Percentiles rank a stretch among this genome's conserved stretches.
These are phyloP conservation scores for Penicillium steckii DNA, from an alignment of 495 filamentous ascomycete genomes.

Conservation along the genomic window DNA sequence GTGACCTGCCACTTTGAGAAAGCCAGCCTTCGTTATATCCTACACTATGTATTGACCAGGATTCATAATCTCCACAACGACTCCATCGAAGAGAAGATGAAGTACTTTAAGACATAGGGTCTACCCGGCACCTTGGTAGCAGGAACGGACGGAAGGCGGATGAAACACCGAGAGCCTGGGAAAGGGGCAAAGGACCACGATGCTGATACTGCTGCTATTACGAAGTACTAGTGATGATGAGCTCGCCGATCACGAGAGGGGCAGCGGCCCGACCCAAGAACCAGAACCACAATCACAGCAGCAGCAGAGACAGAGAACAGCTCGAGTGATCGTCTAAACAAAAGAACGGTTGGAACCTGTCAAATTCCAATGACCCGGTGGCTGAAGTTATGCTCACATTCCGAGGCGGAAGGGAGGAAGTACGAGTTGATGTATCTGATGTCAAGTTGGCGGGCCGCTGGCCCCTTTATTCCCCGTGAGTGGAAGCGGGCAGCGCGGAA, in stretches of 20 bases:
- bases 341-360: conserved; percentile 18
- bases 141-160: conserved; percentile 4
- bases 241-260: conserved; percentile 6
- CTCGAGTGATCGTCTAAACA: conserved; percentile 3
- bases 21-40: too few species aligned
- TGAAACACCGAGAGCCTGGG: conserved; percentile 18
- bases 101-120: background rate
- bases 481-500: background rate
- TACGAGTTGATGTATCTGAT: background rate
- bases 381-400: background rate
- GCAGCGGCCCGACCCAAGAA: conserved; percentile 14
- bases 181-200: conserved; percentile 14
- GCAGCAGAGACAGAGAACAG: background rate
- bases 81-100: too few species aligned
- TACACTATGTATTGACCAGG: too few species aligned
- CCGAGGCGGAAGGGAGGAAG: background rate
- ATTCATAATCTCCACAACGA: too few species aligned
- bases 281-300: conserved; percentile 2
- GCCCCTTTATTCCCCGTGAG: background rate
- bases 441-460: background rate
- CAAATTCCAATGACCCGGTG: conserved; percentile 3
- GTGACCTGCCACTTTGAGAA: background rate
- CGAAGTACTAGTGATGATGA: too few species aligned
- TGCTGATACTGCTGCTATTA: too few species aligned
- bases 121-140: conserved; percentile 11